Conservation (phyloP, 169 alveolate genomes). For the Plasmodium vinckei region DNA sequence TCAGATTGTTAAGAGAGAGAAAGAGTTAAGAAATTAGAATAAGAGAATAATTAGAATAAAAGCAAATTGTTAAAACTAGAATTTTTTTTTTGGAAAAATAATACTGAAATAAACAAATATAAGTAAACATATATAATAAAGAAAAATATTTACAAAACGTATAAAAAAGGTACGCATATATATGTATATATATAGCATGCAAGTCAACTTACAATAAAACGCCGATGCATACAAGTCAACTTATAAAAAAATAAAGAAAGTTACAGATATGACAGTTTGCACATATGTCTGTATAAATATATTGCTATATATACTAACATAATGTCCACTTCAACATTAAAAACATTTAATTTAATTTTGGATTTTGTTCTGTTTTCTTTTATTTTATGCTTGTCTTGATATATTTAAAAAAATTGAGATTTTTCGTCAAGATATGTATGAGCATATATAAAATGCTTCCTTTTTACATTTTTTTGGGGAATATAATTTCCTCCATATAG, state of each 20-base stretch:
- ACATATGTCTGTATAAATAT: not conserved
- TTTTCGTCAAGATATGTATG: no score
- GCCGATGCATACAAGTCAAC: not conserved
- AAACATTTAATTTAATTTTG: conserved; percentile 18
- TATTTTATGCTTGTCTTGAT: no score
- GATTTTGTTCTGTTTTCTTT: not conserved
- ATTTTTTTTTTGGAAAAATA: not conserved
- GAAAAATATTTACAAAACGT: no score
- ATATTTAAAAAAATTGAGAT: no score
- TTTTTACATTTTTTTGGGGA: no score
- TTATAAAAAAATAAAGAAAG: not conserved
- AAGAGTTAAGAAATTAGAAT: conserved; percentile 10
- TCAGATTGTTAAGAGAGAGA: conserved; percentile 17
- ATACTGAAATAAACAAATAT: conserved; percentile 19
- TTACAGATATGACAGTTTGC: conserved; percentile 1
- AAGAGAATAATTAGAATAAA: conserved; percentile 11
- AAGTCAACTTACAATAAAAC: no score
- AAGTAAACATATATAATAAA: conserved; percentile 3
- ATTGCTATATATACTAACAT: conserved; percentile 16
- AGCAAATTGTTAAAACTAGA: conserved; percentile 12
- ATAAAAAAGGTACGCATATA: conserved; percentile 9
- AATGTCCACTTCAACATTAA: conserved; percentile 6
- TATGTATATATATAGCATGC: conserved; percentile 15
- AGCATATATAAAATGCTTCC: no score
- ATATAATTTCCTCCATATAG: no score